Evolutionary conservation across 225 moss, liverwort and hornwort species (phyloP).

Genomic region (Marchantia polymorpha): DNA sequence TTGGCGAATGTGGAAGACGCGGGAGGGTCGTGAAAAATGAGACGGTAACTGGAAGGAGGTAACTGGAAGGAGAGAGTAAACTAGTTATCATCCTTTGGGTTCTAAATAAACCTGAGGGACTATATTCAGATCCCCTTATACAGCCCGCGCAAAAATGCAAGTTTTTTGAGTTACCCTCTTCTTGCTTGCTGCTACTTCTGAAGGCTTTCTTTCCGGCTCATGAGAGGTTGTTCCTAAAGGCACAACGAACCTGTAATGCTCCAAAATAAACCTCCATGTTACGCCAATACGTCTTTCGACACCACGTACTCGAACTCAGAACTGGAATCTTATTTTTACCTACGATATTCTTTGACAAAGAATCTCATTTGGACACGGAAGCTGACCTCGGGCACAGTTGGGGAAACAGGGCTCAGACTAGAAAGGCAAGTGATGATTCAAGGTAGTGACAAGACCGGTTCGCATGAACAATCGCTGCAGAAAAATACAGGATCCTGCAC

Average conservation of each 20-base stretch:
- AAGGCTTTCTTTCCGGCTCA: too few species aligned
- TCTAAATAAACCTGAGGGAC: background rate
- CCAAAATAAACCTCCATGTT: background rate
- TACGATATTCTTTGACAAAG: background rate
- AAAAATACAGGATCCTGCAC: conserved; percentile 5
- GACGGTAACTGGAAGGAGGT: background rate
- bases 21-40: too few species aligned
- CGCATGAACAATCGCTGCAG: background rate
- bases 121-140: too few species aligned
- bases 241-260: background rate
- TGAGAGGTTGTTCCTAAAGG: too few species aligned
- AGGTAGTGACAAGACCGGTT: background rate
- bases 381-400: background rate
- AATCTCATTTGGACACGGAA: background rate
- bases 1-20: too few species aligned
- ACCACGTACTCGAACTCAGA: background rate
- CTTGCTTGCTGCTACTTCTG: too few species aligned
- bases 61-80: background rate
- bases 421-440: background rate
- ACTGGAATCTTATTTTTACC: background rate
- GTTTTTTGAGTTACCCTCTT: too few species aligned
- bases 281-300: background rate
- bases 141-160: too few species aligned
- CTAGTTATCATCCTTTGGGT: background rate
- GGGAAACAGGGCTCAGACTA: background rate